These are phyloP conservation scores for Davidsoniella eucalypti DNA, from an alignment of 2,329 filamentous ascomycete species.

Conservation along the genomic window DNA sequence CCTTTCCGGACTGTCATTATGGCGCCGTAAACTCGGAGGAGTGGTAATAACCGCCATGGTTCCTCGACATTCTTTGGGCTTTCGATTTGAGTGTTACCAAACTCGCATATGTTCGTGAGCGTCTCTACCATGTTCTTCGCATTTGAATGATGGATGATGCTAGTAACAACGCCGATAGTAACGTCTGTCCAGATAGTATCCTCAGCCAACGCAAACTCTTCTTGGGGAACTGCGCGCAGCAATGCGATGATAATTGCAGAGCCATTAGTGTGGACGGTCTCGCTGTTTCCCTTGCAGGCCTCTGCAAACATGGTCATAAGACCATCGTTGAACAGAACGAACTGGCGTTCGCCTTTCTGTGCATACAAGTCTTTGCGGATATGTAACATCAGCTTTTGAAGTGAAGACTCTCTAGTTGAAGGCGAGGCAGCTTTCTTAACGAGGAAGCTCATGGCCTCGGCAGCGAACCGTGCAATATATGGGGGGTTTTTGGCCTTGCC, in stretches of 20 bases:
- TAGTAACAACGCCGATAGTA: constrained; percentile 60
- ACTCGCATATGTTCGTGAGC: constrained; percentile 42
- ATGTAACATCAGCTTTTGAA: constrained; percentile 55
- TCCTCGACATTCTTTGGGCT: constrained; percentile 13
- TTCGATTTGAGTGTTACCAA: constrained; percentile 22
- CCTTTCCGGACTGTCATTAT: constrained; percentile 70
- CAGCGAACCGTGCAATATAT: constrained; percentile 81
- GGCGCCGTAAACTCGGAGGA: constrained; percentile 47
- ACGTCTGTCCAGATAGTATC: constrained; percentile 44
- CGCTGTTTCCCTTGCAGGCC: constrained; percentile 48
- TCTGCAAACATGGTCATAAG: constrained; percentile 87
- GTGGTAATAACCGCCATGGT: constrained; percentile 22
- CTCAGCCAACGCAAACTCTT: constrained; percentile 31
- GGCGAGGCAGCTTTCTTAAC: constrained; percentile 72
- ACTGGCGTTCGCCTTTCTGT: constrained; percentile 36
- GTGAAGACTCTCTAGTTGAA: constrained; percentile 56
- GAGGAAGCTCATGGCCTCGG: constrained; percentile 87
- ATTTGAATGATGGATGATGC: constrained; percentile 67
- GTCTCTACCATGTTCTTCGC: constrained; percentile 56
- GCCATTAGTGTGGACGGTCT: constrained; percentile 43
- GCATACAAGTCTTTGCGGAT: constrained; percentile 51
- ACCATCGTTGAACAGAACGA: constrained; percentile 63
- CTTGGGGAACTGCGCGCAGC: constrained; percentile 32
- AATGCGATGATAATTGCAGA: constrained; percentile 35
- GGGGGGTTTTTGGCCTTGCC: constrained; percentile 68